Evolutionary conservation across 208 protist species (phyloP), one percentile per base, ranked within the genome.

Genomic region (Trypanosoma melophagium): DNA sequence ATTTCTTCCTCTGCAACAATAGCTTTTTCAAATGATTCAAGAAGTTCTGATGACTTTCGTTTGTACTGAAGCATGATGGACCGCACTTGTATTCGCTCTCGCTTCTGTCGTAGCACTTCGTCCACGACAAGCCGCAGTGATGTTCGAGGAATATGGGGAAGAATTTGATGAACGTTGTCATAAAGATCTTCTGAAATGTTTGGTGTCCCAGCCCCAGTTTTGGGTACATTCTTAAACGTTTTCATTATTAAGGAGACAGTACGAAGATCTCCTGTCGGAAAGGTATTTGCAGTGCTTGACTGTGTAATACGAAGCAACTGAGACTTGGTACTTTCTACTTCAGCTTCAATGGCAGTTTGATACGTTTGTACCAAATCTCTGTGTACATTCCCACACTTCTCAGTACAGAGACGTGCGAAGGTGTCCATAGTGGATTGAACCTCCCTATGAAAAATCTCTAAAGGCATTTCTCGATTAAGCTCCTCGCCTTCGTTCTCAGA

Each of bases 161-260:
- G 56, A 54, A 16, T 63, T 19, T 64, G 51, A n/a, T 65, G 62
- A 10, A 79, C 62, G 17, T 72, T 71, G 7, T 79, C 57, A 41
- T 61, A 71, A 41, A 83, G 40, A 53, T 77, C 71, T 16, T 45
- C n/a, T 7, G 53, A 22, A 54, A 74, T 14, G 5, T 24, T 16
- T 50, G 56, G 40, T 12, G 40, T 50, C 5, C 3, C 45, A n/a
- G n/a, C 38, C 13, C 8, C 42, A 42, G 16, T 16, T 22, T 40
- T n/a, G 9, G 42, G 54, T 42, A 55, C 51, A 44, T 44, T 60
- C 2, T 55, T 59, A 24, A 56, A 69, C 13, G 66, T 80, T 64
- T 65, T 71, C 16, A 80, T n/a, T 31, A 80, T 64, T 38, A 80
- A 42, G 8, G 59, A 57, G 52, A 80, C 54, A 3, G 64, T 79